phyloP scores from a whole-genome alignment of 805 yeast genomes.

The Wickerhamiella kurtzmanii region DNA sequence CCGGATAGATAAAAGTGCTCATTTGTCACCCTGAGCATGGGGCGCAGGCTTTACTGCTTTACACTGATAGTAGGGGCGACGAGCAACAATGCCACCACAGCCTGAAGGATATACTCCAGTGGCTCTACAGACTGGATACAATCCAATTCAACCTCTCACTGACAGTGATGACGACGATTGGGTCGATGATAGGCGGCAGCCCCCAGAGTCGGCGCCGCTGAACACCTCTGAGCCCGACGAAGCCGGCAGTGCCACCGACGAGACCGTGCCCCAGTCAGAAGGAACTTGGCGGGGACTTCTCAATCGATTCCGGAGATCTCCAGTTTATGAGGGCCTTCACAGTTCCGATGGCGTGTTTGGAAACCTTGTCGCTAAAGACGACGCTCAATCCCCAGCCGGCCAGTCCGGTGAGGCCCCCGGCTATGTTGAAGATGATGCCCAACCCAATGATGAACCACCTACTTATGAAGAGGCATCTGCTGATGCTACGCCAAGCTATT shows the following conservation, averaged over 20 bases:
- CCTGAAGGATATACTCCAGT: neutral
- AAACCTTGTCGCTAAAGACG: conserved; percentile 84
- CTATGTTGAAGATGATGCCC: conserved; percentile 14
- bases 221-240: no score
- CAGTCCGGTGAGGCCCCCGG: neutral
- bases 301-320: conserved; percentile 1
- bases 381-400: conserved; percentile 25
- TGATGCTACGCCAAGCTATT: conserved; percentile 89
- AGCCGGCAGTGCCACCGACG: no score
- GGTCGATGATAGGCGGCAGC: neutral
- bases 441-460: conserved; percentile 52
- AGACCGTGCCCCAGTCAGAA: neutral
- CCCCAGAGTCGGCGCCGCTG: neutral
- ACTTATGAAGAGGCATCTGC: conserved; percentile 90
- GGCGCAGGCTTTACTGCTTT: neutral
- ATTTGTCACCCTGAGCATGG: neutral
- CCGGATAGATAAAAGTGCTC: no score
- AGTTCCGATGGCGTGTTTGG: conserved; percentile 80
- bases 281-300: neutral
- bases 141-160: neutral
- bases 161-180: neutral
- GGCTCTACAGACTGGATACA: no score
- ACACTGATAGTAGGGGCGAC: neutral
- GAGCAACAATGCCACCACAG: neutral
- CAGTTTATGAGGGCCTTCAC: neutral